phyloP scores from a whole-genome alignment of 768 basidiomycete genomes.

The Hydnum rufescens region DNA sequence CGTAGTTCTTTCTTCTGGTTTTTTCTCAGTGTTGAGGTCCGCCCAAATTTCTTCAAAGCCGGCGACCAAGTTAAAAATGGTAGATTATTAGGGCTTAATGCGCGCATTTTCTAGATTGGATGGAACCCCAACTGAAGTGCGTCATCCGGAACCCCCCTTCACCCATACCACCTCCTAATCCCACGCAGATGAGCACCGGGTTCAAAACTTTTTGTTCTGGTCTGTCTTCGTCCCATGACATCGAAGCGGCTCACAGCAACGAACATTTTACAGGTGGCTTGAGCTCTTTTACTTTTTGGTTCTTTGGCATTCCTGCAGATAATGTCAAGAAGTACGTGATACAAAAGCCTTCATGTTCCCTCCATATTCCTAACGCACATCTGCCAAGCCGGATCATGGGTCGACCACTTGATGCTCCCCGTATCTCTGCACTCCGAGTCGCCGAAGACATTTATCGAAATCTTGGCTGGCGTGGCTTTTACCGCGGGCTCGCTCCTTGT shows the following conservation, averaged over 20 bases:
- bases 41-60: no score
- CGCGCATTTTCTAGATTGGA: slow-evolving; percentile 33
- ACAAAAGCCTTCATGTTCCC: neutral
- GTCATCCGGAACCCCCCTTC: no score
- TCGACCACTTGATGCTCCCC: slow-evolving; percentile 21
- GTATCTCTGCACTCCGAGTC: slow-evolving; percentile 30
- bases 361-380: slow-evolving; percentile 8
- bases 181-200: slow-evolving; percentile 34
- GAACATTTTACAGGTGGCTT: slow-evolving; percentile 46
- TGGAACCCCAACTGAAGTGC: slow-evolving; percentile 42
- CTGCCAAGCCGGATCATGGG: slow-evolving; percentile 42
- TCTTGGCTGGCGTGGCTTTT: slow-evolving; percentile 37
- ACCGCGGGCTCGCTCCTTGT: slow-evolving; percentile 46
- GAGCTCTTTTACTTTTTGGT: slow-evolving; percentile 44
- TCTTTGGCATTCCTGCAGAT: slow-evolving; percentile 52
- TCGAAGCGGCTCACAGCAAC: no score
- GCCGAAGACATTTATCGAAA: slow-evolving; percentile 32
- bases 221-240: slow-evolving; percentile 4
- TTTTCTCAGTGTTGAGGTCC: slow-evolving; percentile 51
- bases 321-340: slow-evolving; percentile 57
- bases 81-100: slow-evolving; percentile 32
- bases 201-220: slow-evolving; percentile 29
- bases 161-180: no score
- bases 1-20: slow-evolving; percentile 62
- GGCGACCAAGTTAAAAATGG: neutral